These are phyloP conservation scores for Petunia secreta DNA, from an alignment of 257 asterid genomes.

Conservation along the genomic window DNA sequence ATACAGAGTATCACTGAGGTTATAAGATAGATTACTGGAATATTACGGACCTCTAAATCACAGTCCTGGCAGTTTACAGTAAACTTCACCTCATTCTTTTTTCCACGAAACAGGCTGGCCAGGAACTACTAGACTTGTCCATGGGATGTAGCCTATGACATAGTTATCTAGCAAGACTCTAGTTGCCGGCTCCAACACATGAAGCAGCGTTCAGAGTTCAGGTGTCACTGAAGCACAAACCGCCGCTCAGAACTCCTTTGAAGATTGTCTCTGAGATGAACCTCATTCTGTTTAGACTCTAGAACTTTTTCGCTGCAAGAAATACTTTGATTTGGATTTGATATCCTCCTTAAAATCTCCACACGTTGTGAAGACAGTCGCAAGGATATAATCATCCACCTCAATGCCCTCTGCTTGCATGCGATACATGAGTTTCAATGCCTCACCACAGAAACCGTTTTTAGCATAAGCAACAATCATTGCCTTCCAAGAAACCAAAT, in stretches of 20 bases:
- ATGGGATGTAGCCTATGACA: background rate
- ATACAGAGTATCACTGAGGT: background rate
- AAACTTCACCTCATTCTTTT: conserved; percentile 3
- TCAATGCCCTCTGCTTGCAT: conserved; percentile 80
- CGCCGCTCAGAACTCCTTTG: background rate
- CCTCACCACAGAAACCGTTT: conserved; percentile 76
- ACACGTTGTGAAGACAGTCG: conserved; percentile 75
- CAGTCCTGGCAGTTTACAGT: background rate
- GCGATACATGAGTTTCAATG: conserved; percentile 72
- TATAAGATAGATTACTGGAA: background rate
- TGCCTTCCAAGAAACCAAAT: conserved; percentile 75
- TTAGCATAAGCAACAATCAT: conserved; percentile 78
- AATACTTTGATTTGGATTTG: conserved; percentile 37
- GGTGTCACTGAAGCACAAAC: background rate
- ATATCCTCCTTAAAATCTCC: conserved; percentile 59
- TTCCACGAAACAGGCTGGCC: background rate
- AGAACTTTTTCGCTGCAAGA: conserved; percentile 38
- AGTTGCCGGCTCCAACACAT: background rate
- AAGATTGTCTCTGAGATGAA: background rate
- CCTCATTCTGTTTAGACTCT: conserved; percentile 3
- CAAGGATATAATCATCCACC: conserved; percentile 62
- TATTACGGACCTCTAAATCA: background rate
- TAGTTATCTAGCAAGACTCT: background rate
- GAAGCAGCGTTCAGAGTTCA: background rate
- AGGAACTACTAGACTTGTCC: background rate